Conservation (phyloP, 108 stramenopile genomes). For the Cyclotella atomus region DNA sequence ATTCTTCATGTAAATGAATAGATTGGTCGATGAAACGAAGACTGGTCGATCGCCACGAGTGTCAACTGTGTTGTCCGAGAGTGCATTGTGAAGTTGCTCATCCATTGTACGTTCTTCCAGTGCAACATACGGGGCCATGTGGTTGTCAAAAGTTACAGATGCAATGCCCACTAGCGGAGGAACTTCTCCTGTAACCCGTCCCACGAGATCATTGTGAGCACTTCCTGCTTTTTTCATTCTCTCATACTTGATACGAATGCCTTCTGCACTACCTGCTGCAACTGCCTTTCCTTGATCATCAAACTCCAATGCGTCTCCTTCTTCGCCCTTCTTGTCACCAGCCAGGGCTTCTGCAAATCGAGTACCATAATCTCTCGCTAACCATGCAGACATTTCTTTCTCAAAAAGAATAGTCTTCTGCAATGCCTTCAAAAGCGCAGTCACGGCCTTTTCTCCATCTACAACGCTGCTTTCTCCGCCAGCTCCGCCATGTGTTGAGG, state of each 20-base stretch:
- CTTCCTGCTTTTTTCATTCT: slow-evolving; percentile 38
- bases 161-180: slow-evolving; percentile 80
- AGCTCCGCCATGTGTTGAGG: neutral
- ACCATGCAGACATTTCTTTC: slow-evolving; percentile 88
- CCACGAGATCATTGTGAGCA: slow-evolving; percentile 6
- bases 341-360: slow-evolving; percentile 41
- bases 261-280: slow-evolving; percentile 64
- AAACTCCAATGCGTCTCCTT: slow-evolving; percentile 52
- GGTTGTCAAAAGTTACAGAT: slow-evolving; percentile 92
- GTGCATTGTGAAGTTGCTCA: slow-evolving; percentile 78
- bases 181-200: slow-evolving; percentile 54
- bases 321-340: slow-evolving; percentile 27
- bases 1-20: slow-evolving; percentile 98
- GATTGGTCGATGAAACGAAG: slow-evolving; percentile 90
- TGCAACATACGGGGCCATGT: slow-evolving; percentile 95
- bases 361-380: slow-evolving; percentile 76
- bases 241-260: slow-evolving; percentile 69
- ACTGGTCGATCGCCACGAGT: slow-evolving; percentile 91
- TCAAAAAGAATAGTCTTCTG: slow-evolving; percentile 96
- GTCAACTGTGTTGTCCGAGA: slow-evolving; percentile 86
- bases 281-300: slow-evolving; percentile 56
- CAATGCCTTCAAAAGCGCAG: slow-evolving; percentile 90
- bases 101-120: slow-evolving; percentile 93
- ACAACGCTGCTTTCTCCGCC: slow-evolving; percentile 8
- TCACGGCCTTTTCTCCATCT: slow-evolving; percentile 82